Evolutionary conservation across 2,329 filamentous ascomycete genomes (phyloP).

Genomic region (Acrocalymma vagum): DNA sequence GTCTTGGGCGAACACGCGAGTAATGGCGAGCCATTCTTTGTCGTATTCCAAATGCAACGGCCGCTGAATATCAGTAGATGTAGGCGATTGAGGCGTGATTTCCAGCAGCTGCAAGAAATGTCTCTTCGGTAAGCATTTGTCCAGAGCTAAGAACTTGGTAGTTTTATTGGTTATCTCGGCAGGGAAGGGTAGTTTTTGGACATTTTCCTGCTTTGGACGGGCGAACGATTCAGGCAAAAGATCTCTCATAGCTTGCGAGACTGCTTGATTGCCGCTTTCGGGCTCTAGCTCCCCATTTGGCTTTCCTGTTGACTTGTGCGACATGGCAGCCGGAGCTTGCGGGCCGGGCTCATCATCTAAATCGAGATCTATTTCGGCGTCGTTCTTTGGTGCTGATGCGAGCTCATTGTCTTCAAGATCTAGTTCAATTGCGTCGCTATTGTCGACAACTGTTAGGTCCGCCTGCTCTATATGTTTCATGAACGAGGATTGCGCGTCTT

Average conservation of each 20-base stretch:
- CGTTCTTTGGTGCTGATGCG: conserved; percentile 30
- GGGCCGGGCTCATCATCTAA: conserved; percentile 43
- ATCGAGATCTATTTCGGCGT: conserved; percentile 51
- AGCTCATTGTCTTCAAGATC: conserved; percentile 64
- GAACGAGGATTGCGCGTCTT: conserved; percentile 32
- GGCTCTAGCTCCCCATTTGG: too few relatives aligned
- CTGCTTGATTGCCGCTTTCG: conserved; percentile 32
- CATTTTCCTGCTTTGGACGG: conserved; percentile 23
- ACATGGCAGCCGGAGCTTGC: conserved; percentile 6
- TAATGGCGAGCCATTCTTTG: conserved; percentile 94
- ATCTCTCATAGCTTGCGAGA: conserved; percentile 72
- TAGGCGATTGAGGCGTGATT: conserved; percentile 28
- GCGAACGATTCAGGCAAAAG: conserved; percentile 81
- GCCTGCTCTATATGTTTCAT: conserved; percentile 20
- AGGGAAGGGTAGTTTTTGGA: conserved; percentile 65
- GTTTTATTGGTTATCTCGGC: conserved; percentile 77
- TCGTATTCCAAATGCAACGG: conserved; percentile 80
- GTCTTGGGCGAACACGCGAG: conserved; percentile 76
- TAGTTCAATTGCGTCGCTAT: conserved; percentile 65
- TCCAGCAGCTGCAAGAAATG: conserved; percentile 84
- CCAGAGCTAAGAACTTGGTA: conserved; percentile 86
- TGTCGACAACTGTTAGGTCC: conserved; percentile 52
- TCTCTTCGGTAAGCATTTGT: conserved; percentile 84
- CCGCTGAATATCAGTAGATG: conserved; percentile 38
- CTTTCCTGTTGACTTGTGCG: conserved; percentile 1